Evolutionary conservation across 2,329 filamentous ascomycete species (phyloP), one percentile per base, ranked within the genome.

Genomic region (Colletotrichum tamarilloi): DNA sequence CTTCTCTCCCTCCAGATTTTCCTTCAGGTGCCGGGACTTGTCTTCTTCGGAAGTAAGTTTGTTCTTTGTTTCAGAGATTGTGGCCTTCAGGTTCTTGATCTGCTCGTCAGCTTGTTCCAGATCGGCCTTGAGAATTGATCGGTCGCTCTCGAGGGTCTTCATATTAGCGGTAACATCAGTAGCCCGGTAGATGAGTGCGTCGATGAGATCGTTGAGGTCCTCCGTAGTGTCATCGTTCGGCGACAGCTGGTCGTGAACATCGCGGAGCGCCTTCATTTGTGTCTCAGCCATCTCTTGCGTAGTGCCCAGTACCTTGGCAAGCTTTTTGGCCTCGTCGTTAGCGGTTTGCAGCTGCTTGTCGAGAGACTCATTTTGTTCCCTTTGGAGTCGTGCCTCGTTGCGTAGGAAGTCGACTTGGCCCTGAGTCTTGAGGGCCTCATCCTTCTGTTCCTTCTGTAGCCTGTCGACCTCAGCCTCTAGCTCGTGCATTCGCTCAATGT

Each of bases 381-480:
- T 85, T 78, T 92, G 90, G 46, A 89, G 82, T 62, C 86, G 86
- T 3, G 87, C 84, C 79, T 93, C 91, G 72, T 90, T 91, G 26
- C 90, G 87, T 30, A 93, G 82, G 74, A 89, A 91, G 1, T 91
- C 89, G 26, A 92, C 85, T 77, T 93, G 90, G 1, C 89, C 90
- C 74, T 92, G 89, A 0, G 85, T 84, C 75, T 90, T 91, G 58
- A 90, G 85, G 2, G 82, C 78, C 66, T 91, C 90, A 49, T 92
- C 90, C 53, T 85, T 85, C 74, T 86, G 85, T 73, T 92, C 88
- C 74, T 89, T 89, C 46, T 84, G 86, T 19, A 92, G 81, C 62
- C 87, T 89, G 68, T 94, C 90, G 19, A 97, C 84, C 77, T 98
- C 93, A 19, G 89, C 85, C 77, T 95, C 90, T 1, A 98, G 87